Percentiles rank a stretch among this genome's conserved stretches.
Evolutionary conservation across 169 alveolate genomes (phyloP).

Genomic region (Pseudocohnilembus persalinus): DNA sequence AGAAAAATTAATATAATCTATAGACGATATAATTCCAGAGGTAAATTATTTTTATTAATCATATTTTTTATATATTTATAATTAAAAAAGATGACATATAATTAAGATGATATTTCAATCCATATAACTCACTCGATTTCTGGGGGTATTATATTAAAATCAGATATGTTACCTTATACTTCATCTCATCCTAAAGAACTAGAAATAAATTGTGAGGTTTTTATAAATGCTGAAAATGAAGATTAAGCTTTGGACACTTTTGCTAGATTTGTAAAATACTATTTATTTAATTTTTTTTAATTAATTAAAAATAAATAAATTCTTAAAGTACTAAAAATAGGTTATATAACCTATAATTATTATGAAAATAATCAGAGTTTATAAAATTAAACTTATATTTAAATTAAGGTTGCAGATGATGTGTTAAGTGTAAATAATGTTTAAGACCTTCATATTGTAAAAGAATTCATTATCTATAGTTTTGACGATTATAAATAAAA

Average conservation of each 20-base stretch:
- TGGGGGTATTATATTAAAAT: conserved; percentile 44
- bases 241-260: conserved; percentile 36
- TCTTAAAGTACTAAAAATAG: not conserved
- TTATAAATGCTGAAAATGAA: conserved; percentile 8
- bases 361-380: no score
- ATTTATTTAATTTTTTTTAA: not conserved
- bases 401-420: conserved; percentile 31
- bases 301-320: not conserved
- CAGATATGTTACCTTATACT: conserved; percentile 39
- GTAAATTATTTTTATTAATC: not conserved
- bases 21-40: conserved; percentile 11
- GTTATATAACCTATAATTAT: no score
- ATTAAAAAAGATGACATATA: not conserved
- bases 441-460: conserved; percentile 29
- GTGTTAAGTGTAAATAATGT: conserved; percentile 9
- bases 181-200: conserved; percentile 48
- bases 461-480: conserved; percentile 33
- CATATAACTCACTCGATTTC: conserved; percentile 29
- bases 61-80: no score
- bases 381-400: no score
- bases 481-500: conserved; percentile 23
- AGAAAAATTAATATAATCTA: conserved; percentile 1
- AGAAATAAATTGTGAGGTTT: conserved; percentile 42
- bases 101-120: not conserved
- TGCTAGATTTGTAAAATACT: conserved; percentile 32